Conservation (phyloP, 768 basidiomycete genomes). For the Punctularia strigosozonata region DNA sequence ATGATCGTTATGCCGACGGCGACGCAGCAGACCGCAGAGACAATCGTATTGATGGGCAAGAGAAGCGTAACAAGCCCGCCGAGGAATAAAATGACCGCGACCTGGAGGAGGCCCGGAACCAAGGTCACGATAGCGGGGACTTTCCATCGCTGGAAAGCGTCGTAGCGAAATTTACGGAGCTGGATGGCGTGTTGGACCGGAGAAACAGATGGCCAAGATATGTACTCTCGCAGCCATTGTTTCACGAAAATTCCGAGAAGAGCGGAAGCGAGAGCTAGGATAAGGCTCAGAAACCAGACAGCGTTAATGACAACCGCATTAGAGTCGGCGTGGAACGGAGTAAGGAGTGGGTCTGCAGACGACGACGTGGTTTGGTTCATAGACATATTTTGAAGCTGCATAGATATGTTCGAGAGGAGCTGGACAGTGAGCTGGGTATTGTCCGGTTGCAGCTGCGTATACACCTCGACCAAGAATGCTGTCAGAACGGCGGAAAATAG, state of each 20-base stretch:
- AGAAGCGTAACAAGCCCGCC: background rate
- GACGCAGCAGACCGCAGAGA: too few species aligned
- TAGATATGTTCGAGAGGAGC: too few species aligned
- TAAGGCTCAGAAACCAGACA: background rate
- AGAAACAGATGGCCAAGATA: background rate
- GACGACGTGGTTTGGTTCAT: too few species aligned
- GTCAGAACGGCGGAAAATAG: background rate
- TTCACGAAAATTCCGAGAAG: background rate
- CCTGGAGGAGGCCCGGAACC: conserved; percentile 3
- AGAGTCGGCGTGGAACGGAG: too few species aligned
- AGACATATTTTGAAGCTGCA: too few species aligned
- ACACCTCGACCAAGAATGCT: background rate
- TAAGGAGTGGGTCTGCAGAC: too few species aligned
- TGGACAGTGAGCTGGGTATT: too few species aligned
- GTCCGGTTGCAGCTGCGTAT: background rate
- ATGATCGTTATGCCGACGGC: conserved; percentile 10
- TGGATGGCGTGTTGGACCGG: background rate
- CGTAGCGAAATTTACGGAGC: background rate
- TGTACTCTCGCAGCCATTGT: background rate
- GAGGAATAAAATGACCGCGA: conserved; percentile 5
- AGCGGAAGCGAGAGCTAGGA: background rate
- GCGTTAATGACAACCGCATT: background rate
- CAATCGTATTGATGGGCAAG: background rate
- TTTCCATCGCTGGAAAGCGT: background rate
- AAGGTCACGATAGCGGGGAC: conserved; percentile 1